phyloP scores from a whole-genome alignment of 805 yeast genomes.

The Barnettozyma sucrosica region DNA sequence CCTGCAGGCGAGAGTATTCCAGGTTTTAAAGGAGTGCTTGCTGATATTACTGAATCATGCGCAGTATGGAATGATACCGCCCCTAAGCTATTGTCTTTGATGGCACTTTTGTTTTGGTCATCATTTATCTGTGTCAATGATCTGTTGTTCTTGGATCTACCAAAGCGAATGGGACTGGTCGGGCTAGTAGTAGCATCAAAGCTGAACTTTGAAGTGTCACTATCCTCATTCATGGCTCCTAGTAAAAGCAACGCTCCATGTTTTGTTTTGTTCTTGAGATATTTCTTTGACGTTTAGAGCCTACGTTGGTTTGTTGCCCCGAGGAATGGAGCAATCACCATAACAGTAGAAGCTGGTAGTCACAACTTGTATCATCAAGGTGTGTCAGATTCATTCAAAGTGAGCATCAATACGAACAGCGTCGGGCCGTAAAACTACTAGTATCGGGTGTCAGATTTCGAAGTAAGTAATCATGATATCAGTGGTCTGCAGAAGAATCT shows the following conservation, averaged over 20 bases:
- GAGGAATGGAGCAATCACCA: neutral
- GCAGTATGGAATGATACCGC: slow-evolving; percentile 21
- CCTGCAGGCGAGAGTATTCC: slow-evolving; percentile 12
- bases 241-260: too few species aligned
- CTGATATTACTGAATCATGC: slow-evolving; percentile 7
- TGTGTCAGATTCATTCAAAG: too few species aligned
- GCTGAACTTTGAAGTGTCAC: slow-evolving; percentile 3
- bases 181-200: slow-evolving; percentile 2
- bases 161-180: neutral
- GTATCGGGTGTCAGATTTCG: too few species aligned
- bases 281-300: neutral
- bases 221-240: neutral
- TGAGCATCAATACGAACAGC: too few species aligned
- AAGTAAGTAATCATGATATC: too few species aligned
- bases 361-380: too few species aligned
- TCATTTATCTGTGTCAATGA: neutral
- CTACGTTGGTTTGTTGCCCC: neutral
- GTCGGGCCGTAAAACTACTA: too few species aligned
- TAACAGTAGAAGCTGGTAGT: too few species aligned
- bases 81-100: neutral
- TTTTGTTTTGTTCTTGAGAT: neutral
- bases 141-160: neutral
- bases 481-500: too few species aligned
- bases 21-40: slow-evolving; percentile 16
- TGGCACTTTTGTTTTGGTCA: neutral